Conservation (phyloP, 1,139 yeast species). For the Komagataea norvegica region DNA sequence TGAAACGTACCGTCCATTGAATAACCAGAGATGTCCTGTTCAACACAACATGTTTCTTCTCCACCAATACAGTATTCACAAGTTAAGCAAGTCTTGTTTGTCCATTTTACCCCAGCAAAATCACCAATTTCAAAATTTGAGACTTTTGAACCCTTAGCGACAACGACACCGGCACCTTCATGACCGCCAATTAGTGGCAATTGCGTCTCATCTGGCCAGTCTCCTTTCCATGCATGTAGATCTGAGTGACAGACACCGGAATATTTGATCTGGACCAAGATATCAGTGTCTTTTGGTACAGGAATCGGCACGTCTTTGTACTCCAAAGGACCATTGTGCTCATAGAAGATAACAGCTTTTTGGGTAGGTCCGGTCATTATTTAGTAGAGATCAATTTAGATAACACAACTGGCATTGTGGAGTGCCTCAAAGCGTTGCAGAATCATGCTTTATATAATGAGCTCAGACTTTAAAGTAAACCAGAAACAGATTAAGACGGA, state of each 20-base stretch:
- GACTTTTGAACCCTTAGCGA: constrained; percentile 52
- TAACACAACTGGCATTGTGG: no score
- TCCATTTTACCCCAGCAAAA: constrained; percentile 60
- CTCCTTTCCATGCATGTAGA: constrained; percentile 78
- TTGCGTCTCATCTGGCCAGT: constrained; percentile 66
- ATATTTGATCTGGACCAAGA: constrained; percentile 63
- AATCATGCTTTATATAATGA: no score
- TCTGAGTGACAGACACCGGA: constrained; percentile 82
- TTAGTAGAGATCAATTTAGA: no score
- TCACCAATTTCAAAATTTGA: constrained; percentile 58
- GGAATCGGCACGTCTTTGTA: constrained; percentile 68
- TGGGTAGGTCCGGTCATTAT: no score
- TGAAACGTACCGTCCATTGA: constrained; percentile 67
- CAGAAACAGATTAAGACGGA: no score
- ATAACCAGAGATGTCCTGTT: constrained; percentile 60
- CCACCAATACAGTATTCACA: constrained; percentile 55
- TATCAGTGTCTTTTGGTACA: constrained; percentile 60
- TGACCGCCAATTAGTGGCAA: constrained; percentile 71
- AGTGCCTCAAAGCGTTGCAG: no score
- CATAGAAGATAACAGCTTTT: constrained; percentile 69
- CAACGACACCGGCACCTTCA: constrained; percentile 66
- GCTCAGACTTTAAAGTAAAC: no score
- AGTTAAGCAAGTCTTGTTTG: constrained; percentile 54
- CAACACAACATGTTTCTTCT: constrained; percentile 52
- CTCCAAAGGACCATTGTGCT: constrained; percentile 57